Conservation (phyloP, 345 rosid species). For the Nephelium lappaceum region DNA sequence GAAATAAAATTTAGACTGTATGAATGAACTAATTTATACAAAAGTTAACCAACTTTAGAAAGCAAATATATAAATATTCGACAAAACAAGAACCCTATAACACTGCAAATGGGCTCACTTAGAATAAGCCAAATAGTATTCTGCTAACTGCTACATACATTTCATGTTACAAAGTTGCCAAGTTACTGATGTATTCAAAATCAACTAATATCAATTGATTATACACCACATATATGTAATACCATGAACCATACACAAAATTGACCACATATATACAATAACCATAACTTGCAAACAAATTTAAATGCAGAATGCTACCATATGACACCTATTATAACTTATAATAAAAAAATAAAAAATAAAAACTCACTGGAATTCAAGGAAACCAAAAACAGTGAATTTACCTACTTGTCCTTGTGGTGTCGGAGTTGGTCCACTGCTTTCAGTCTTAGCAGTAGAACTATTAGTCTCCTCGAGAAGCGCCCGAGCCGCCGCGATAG, state of each 20-base stretch:
- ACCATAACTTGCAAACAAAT: background rate
- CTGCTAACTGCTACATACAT: background rate
- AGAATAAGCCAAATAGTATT: background rate
- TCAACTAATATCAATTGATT: background rate
- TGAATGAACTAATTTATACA: too few relatives aligned
- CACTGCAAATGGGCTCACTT: background rate
- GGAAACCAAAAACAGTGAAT: background rate
- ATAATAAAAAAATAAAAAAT: too few relatives aligned
- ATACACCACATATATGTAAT: background rate
- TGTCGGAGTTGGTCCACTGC: slow-evolving; percentile 9
- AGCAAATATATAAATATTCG: too few relatives aligned
- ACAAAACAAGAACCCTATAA: background rate
- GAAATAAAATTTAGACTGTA: too few relatives aligned
- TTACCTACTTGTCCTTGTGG: slow-evolving; percentile 30
- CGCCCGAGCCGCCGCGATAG: slow-evolving; percentile 76
- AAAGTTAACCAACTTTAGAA: too few relatives aligned
- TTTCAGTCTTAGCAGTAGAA: background rate
- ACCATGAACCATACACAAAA: too few relatives aligned
- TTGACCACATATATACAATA: background rate
- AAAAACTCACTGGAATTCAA: background rate
- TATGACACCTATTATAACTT: background rate
- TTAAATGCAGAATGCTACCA: background rate
- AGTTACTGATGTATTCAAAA: background rate
- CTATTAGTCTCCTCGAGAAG: slow-evolving; percentile 45
- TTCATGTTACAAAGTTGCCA: background rate